Evolutionary conservation across 495 filamentous ascomycete species (phyloP).

Genomic region (Aspergillus ellipticus): DNA sequence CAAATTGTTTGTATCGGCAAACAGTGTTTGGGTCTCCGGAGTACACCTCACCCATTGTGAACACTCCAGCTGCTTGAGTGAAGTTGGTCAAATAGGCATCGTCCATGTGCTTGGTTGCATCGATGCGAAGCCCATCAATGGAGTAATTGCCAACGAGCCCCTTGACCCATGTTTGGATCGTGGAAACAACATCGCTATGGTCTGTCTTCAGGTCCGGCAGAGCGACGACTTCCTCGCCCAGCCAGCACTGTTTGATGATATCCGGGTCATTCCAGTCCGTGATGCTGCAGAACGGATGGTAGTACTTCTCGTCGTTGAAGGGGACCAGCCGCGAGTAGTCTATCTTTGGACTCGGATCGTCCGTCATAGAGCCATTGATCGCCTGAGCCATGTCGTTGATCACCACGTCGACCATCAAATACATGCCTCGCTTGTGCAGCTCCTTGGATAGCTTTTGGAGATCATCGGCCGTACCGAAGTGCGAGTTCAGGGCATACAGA

Average conservation of each 20-base stretch:
- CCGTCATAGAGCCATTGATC: conserved; percentile 37
- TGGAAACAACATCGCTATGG: conserved; percentile 43
- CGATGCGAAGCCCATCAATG: conserved; percentile 68
- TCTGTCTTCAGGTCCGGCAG: conserved; percentile 63
- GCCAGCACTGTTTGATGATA: conserved; percentile 47
- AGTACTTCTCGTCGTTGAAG: conserved; percentile 57
- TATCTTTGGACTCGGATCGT: conserved; percentile 30
- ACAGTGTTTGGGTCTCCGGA: conserved; percentile 1
- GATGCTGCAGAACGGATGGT: conserved; percentile 57
- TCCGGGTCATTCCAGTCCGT: conserved; percentile 28
- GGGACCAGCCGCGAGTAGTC: conserved; percentile 54
- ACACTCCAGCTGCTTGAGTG: conserved; percentile 11
- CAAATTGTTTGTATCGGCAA: conserved; percentile 7
- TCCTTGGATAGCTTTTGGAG: conserved; percentile 17
- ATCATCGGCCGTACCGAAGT: conserved; percentile 23
- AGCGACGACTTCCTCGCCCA: conserved; percentile 50
- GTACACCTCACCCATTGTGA: conserved; percentile 5
- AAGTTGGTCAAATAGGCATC: conserved; percentile 46
- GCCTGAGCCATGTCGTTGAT: conserved; percentile 64
- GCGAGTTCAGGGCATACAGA: conserved; percentile 20
- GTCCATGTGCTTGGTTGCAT: conserved; percentile 60
- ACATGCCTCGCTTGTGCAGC: conserved; percentile 32
- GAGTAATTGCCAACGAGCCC: conserved; percentile 57
- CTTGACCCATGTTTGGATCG: conserved; percentile 56
- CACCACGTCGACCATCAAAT: conserved; percentile 67